Evolutionary conservation across 2,329 filamentous ascomycete genomes (phyloP), one percentile per base, ranked within the genome.

Genomic region (Fusarium sp.): DNA sequence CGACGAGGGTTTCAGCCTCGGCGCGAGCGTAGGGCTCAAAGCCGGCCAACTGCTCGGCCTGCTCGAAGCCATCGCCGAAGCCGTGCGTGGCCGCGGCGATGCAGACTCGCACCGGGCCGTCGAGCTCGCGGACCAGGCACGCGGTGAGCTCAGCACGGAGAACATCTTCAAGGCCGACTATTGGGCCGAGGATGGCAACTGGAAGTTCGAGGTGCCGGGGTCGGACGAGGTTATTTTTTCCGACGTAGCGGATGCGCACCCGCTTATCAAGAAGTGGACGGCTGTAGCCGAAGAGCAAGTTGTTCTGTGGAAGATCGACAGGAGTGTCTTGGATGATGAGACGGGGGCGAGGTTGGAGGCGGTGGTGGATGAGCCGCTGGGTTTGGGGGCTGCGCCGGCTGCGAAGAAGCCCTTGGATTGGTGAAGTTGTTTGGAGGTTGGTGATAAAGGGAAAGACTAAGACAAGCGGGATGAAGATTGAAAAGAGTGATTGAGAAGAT

Each of bases 1-100:
- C 72, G 95, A 99, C 74, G 91, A 94, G 64, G 94, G 94, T 0
- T 98, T 93, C 74, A 83, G 87, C 12, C 81, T 98, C 1, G 95
- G 95, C 11, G 93, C 92, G 1, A 88, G 89, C 47, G 79, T 98
- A 28, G 95, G 94, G 0, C 75, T 91, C 64, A 83, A 83, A 26
- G 89, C 88, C 0, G 95, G 95, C 0, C 87, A 87, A 65, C 78
- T 96, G 11, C 75, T 96, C 4, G 95, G 95, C 0, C 78, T 91
- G 5, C 72, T 97, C 6, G 91, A 96, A 71, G 92, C 90, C 0
- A 77, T 97, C 19, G 76, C 80, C 1, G 77, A 78, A 12, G 85
- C 87, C 9, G 64, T 84, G 63, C 70, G 38, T 41, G 57, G 42
- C 31, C 67, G 68, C 38, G 68, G 60, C 22, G 61, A 72, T n/a